Evolutionary conservation across 768 basidiomycete species (phyloP), one percentile per base, ranked within the genome.

Genomic region (Calocybe cyanea): DNA sequence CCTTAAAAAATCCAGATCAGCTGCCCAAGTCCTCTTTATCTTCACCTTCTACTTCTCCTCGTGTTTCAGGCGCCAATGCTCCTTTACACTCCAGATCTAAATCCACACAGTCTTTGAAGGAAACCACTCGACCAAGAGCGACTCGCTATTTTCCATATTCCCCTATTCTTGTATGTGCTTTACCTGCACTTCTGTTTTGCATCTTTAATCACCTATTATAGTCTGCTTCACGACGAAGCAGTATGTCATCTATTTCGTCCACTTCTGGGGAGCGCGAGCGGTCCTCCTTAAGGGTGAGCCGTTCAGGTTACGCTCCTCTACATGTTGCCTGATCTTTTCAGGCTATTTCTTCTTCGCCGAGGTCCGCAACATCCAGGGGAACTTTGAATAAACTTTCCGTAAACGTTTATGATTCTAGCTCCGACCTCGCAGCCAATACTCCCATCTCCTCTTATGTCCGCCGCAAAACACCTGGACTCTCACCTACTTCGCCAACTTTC

Each of bases 391-490:
- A 71, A 49, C 65, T 78, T 10, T 62, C 70, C 17, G 69, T 73
- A 41, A 75, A 72, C 53, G 63, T 73, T 15, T 77, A 76, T 53
- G 75, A 68, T 32, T 75, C 75, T 10, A 66, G 63, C 19, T 65
- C 67, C 48, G 80, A 83, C 59, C 64, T 80, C 15, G 65, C 77
- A 23, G 81, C 78, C 31, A 77, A 78, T 57, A 87, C 83, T 11
- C 88, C 88, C 43, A 90, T 91, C 44, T 91, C 88, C 20, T 75
- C 78, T 31, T 90, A 85, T 48, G 82, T 86, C 34, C 85, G 88
- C 51, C 81, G 87, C 50, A 86, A 81, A 65, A 87, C 86, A 1
- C 87, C 87, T 21, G 80, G 81, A 47, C 73, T 77, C 31, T 87
- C 87, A 9, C 86, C 87, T 0, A 81, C 78, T 13, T 79, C 81